phyloP scores from a whole-genome alignment of 805 yeast genomes.

The Candida pseudoglaebosa region DNA sequence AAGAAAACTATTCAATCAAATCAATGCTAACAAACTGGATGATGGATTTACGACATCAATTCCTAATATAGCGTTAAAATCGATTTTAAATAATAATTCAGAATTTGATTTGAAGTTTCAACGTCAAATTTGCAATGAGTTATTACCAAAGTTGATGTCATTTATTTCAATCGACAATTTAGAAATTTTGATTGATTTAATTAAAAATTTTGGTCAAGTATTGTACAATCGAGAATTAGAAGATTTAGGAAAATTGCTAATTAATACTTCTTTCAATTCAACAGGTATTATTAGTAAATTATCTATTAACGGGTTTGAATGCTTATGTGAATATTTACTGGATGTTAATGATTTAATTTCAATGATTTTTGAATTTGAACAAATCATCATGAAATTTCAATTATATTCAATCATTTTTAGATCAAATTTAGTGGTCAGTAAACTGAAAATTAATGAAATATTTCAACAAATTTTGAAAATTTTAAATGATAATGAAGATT shows the following conservation, averaged over 20 bases:
- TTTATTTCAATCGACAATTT: constrained; percentile 50
- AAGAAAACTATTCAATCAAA: constrained; percentile 21
- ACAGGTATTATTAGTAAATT: constrained; percentile 47
- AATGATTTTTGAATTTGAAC: background rate
- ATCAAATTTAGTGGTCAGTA: constrained; percentile 7
- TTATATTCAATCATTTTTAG: constrained; percentile 14
- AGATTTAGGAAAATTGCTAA: constrained; percentile 23
- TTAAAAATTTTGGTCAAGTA: constrained; percentile 45
- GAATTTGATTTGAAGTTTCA: constrained; percentile 19
- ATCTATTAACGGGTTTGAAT: constrained; percentile 46
- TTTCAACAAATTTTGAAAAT: constrained; percentile 16
- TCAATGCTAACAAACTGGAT: constrained; percentile 14
- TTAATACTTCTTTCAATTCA: constrained; percentile 35
- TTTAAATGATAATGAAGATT: constrained; percentile 20
- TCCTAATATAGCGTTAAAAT: constrained; percentile 50
- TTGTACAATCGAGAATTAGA: constrained; percentile 34
- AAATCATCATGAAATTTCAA: constrained; percentile 10
- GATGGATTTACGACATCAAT: constrained; percentile 43
- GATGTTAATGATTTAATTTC: constrained; percentile 4
- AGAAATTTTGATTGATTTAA: constrained; percentile 57
- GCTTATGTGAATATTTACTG: constrained; percentile 26
- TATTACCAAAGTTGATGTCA: constrained; percentile 33
- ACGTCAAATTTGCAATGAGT: constrained; percentile 32
- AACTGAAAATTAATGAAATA: constrained; percentile 10
- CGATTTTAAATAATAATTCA: constrained; percentile 32